Base-by-base conservation (phyloP, 306 rosid species). In the Corylus americana region DNA sequence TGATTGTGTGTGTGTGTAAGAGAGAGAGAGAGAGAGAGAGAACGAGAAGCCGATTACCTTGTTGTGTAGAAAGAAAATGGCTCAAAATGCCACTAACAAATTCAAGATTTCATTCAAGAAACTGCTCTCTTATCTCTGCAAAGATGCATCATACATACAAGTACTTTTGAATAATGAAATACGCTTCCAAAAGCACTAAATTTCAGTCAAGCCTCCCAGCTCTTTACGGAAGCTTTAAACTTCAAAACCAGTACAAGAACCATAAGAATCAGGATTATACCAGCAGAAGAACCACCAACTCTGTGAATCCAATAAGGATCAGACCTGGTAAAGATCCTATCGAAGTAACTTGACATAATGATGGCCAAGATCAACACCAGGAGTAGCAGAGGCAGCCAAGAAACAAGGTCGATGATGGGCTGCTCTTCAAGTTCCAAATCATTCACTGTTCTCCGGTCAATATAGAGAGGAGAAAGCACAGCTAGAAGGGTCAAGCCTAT, bases 271-370 rank as follows among this genome's bases (percentile, higher is more conserved):
- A 84, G 50, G 42, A 90, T 48, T 44, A 93, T 89, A 75, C 99
- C 97, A 7, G 86, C 83, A 0, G 98, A 93, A 79, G 99, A 93
- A 80, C 99, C 98, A 25, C 91, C 86, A 73, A 91, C 94, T 77
- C 97, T 89, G 74, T 93, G 94, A 78, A 95, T 93, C 98, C 97
- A 95, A 57, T 90, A 35, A 47, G 91, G 93, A 80, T 93, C 99
- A 27, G 89, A 90, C 83, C 87, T 88, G 37, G 90, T 66, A 12
- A 83, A 78, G 76, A 89, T 82, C 50, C 51, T 76, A 78, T 95
- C 94, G 9, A 88, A n/a, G 82, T 76, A 84, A 75, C 87, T 85
- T 7, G 92, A 90, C 27, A 79, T 51, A 57, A 82, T 81, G 55
- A 90, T 86, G 64, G 88, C 84, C 55, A 84, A 69, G 85, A 90